Conservation (phyloP, 1,284 basidiomycete genomes). For the Ustilago cynodontis region DNA sequence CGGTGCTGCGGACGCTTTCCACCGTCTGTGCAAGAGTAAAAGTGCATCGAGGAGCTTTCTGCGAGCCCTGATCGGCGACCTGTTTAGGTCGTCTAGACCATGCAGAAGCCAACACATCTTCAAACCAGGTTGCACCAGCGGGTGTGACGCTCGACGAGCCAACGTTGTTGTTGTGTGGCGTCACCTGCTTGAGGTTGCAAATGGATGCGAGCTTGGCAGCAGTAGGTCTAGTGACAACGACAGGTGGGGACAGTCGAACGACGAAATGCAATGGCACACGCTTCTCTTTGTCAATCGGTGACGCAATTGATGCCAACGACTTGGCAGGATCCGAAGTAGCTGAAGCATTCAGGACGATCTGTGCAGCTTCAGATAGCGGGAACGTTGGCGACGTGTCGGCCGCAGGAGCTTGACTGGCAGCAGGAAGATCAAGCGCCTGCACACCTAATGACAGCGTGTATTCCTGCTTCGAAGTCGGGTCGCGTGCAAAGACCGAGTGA, state of each 20-base stretch:
- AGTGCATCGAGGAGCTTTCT: conserved; percentile 24
- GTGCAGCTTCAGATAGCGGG: conserved; percentile 26
- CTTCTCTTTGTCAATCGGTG: conserved; percentile 12
- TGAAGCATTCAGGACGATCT: conserved; percentile 11
- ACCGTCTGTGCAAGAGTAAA: conserved; percentile 38
- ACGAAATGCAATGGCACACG: conserved; percentile 38
- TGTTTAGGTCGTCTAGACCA: conserved; percentile 28
- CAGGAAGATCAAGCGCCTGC: conserved; percentile 35
- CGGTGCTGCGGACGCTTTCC: conserved; percentile 42
- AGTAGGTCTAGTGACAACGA: conserved; percentile 42
- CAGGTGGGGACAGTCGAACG: conserved; percentile 36
- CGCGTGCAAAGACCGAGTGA: conserved; percentile 30
- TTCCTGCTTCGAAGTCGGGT: conserved; percentile 21
- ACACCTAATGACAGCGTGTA: conserved; percentile 36
- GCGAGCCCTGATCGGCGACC: background rate
- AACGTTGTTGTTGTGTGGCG: conserved; percentile 11
- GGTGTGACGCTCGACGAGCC: background rate
- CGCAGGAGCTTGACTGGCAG: conserved; percentile 3
- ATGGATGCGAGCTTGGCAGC: conserved; percentile 47
- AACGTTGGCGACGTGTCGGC: conserved; percentile 16
- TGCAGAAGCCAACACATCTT: conserved; percentile 39
- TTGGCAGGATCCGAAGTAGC: conserved; percentile 1
- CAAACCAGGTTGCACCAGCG: conserved; percentile 38
- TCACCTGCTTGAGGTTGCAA: conserved; percentile 33
- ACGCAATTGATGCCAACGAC: conserved; percentile 25